phyloP scores from a whole-genome alignment of 371 early-diverging fungal genomes.

The Entomophthora muscae region DNA sequence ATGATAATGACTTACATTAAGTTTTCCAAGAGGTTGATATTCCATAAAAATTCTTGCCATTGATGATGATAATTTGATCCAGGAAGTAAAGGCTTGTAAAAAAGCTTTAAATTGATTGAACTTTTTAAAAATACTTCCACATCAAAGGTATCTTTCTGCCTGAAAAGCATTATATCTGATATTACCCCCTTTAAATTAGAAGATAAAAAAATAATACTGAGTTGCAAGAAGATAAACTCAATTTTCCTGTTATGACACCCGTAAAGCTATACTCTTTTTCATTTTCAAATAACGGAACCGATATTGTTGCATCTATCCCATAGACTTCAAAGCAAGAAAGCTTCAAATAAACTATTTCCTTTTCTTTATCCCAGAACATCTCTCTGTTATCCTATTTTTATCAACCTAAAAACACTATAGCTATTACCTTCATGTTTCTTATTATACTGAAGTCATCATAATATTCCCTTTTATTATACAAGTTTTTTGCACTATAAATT shows the following conservation, averaged over 20 bases:
- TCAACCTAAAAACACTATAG: neutral
- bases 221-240: neutral
- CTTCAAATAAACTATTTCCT: neutral
- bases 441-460: neutral
- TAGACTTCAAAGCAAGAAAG: neutral
- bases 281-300: neutral
- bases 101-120: neutral
- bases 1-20: neutral
- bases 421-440: neutral
- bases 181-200: neutral
- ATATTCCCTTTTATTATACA: neutral
- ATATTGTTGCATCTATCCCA: neutral
- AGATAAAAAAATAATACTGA: neutral
- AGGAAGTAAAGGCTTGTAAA: neutral
- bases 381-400: neutral
- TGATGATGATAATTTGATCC: neutral
- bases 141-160: neutral
- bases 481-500: neutral
- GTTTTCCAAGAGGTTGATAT: neutral
- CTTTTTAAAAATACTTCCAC: neutral
- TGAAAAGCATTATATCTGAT: neutral
- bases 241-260: neutral
- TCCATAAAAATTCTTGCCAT: neutral
- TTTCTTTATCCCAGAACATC: neutral
- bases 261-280: neutral